Base-by-base conservation (phyloP, 139 green algal genomes). In the Pseudopediastrum boryanum region DNA sequence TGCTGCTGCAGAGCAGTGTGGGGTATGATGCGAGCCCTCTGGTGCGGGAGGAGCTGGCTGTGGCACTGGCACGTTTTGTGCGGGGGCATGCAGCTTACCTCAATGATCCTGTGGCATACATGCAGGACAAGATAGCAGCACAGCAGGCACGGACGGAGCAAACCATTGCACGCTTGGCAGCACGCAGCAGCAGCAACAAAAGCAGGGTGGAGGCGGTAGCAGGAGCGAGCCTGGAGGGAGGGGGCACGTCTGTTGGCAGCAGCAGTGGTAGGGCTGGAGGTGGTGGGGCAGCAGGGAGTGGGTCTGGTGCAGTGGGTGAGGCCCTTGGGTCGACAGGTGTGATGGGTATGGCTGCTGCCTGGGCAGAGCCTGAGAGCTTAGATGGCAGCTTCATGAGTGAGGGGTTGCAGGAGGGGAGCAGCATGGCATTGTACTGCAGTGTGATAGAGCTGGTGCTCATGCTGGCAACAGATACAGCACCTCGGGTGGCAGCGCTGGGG, bases 11-110 rank as follows among this genome's bases (percentile, higher is more conserved):
- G n/a, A 41, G 59, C 27, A 74, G 72, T 19, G 46, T 74, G 21
- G 88, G 91, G 41, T 93, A 94, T 51, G 90, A 96, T 80, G 88
- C 84, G 16, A 88, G 81, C 67, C 82, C 89, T 25, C 35, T 95
- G 59, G 92, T 95, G 54, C 83, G 94, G n/a, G 78, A 74, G 19
- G 94, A 98, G 85, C 77, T 95, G 36, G 94, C 91, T 2, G 82
- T 88, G 19, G 86, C 89, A 13, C 88, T 97, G 25, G 90, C 86
- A 2, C 87, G 93, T 39, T 76, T 97, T 42, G 88, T 91, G 8
- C 66, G 80, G 13, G 91, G 85, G 16, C 89, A 95, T 65, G 77
- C 64, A 0, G 44, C 80, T 54, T 75, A 27, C 25, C 35, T 85
- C 33, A 41, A 66, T 39, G 63, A 81, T 36, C 42, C 61, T 62